Evolutionary conservation across 192 early-diverging fungal genomes (phyloP).

Genomic region (Glomus cerebriforme): DNA sequence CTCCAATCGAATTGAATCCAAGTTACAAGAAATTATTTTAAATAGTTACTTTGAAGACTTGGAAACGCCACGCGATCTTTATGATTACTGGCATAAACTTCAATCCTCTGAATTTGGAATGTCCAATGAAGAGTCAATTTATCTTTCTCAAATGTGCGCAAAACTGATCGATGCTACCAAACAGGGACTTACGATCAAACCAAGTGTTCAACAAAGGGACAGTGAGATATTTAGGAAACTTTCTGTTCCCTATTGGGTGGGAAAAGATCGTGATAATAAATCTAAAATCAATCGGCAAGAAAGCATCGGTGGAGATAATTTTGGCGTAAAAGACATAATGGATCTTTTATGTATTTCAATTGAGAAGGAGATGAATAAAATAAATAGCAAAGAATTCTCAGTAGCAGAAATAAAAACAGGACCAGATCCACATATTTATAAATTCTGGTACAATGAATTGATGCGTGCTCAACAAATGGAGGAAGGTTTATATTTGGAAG

Average conservation of each 20-base stretch:
- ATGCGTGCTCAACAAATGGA: neutral
- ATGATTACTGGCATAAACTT: neutral
- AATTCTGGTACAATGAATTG: neutral
- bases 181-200: constrained; percentile 35
- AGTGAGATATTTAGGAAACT: neutral
- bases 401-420: neutral
- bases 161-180: constrained; percentile 38
- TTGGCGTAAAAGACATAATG: neutral
- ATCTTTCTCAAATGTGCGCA: constrained; percentile 35
- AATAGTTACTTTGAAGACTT: neutral
- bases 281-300: neutral
- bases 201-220: neutral
- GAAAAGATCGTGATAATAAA: neutral
- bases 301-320: neutral
- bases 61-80: neutral
- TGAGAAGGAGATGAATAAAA: neutral
- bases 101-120: neutral
- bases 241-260: constrained; percentile 34
- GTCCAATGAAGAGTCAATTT: neutral
- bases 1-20: neutral
- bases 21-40: neutral
- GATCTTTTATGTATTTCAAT: neutral
- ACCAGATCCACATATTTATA: neutral
- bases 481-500: neutral
- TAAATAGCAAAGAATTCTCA: neutral